Conservation (phyloP, 2,329 filamentous ascomycete species). For the Drechslerella dactyloides region DNA sequence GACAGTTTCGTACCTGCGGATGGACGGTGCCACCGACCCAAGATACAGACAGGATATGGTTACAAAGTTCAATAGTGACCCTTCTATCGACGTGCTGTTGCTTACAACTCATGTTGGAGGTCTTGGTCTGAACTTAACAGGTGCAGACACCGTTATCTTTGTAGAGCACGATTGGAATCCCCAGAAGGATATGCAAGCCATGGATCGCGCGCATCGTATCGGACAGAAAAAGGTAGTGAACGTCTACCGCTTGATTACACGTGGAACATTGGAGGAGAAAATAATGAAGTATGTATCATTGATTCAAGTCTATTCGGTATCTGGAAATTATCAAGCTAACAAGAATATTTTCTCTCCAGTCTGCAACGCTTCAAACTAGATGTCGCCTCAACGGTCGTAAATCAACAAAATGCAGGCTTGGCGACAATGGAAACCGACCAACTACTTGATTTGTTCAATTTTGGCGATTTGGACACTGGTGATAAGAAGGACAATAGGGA, state of each 20-base stretch:
- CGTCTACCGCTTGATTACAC: conserved; percentile 93
- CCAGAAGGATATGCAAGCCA: conserved; percentile 96
- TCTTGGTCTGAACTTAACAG: conserved; percentile 90
- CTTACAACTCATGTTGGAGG: conserved; percentile 95
- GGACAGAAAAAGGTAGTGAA: conserved; percentile 99
- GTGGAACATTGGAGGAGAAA: conserved; percentile 97
- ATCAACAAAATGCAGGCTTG: conserved; percentile 95
- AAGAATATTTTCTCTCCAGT: conserved; percentile 60
- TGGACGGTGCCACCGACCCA: conserved; percentile 91
- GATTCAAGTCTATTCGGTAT: not conserved
- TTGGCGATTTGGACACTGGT: conserved; percentile 76
- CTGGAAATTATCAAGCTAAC: conserved; percentile 10
- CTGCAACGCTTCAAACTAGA: conserved; percentile 99
- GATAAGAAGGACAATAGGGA: conserved; percentile 65
- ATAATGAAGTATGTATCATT: conserved; percentile 72
- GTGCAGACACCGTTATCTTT: conserved; percentile 98
- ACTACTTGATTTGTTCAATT: conserved; percentile 92
- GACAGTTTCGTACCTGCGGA: conserved; percentile 87
- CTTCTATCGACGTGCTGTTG: conserved; percentile 91
- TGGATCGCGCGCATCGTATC: conserved; percentile 97
- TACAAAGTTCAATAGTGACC: conserved; percentile 98
- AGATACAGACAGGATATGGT: conserved; percentile 96
- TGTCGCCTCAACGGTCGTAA: conserved; percentile 95
- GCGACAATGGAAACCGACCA: conserved; percentile 98
- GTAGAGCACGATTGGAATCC: conserved; percentile 99